phyloP scores from a whole-genome alignment of 345 rosid species.

The Brassica rapa region DNA sequence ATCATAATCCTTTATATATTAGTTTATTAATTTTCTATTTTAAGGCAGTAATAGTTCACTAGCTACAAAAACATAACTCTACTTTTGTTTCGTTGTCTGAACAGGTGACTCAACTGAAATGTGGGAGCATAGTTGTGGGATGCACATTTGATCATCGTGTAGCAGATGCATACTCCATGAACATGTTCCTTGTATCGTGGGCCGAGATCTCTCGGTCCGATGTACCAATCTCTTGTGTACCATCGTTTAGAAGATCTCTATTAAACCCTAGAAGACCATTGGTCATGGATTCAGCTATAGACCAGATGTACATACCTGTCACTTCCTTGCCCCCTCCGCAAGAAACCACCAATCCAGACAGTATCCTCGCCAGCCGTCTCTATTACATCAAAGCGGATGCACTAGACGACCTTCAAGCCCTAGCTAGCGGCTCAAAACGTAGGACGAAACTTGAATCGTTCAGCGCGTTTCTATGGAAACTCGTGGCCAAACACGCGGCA shows the following conservation, averaged over 20 bases:
- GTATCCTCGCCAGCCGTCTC: conserved; percentile 55
- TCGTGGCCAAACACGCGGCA: conserved; percentile 48
- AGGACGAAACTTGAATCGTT: conserved; percentile 68
- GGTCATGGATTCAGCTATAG: conserved; percentile 41
- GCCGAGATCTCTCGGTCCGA: conserved; percentile 54
- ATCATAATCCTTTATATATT: background rate
- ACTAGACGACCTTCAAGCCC: conserved; percentile 44
- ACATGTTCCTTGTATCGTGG: conserved; percentile 78
- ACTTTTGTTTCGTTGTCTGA: conserved; percentile 2
- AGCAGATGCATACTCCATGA: conserved; percentile 72
- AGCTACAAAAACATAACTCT: conserved; percentile 7
- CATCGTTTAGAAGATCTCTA: conserved; percentile 62
- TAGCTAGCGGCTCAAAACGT: conserved; percentile 40
- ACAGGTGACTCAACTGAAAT: conserved; percentile 64
- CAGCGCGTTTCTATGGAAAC: conserved; percentile 71
- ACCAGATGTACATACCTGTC: conserved; percentile 55
- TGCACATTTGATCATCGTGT: conserved; percentile 80
- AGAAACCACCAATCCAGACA: conserved; percentile 21
- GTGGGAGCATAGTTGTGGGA: conserved; percentile 68
- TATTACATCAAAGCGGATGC: conserved; percentile 49
- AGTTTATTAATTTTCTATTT: too few relatives aligned
- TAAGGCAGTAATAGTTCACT: background rate
- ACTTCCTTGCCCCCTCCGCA: conserved; percentile 52
- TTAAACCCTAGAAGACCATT: conserved; percentile 57
- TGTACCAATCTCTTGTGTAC: conserved; percentile 44